Base-by-base conservation (phyloP, 2,329 filamentous ascomycete genomes). In the Onygena corvina region DNA sequence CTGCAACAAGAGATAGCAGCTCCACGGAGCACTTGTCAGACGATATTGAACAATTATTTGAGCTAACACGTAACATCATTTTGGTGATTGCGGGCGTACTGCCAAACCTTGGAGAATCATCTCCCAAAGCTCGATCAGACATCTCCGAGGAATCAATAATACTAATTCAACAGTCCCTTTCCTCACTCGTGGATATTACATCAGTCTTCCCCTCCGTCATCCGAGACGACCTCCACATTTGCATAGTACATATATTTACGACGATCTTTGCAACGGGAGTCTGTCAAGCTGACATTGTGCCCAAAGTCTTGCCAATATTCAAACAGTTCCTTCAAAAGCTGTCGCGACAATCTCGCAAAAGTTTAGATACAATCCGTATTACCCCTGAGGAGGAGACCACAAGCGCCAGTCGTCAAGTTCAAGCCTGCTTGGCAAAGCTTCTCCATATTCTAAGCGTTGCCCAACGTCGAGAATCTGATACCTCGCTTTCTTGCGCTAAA, bases 21-120 rank as follows among this genome's bases (percentile, higher is more conserved):
- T 70, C 75, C 25, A 79, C 83, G 33, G 84, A 88, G 47, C 84
- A 92, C 63, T 71, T 98, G 8, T 94, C 87, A 0, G 92, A 98
- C 60, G 92, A 98, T 61, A 94, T 98, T 54, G 92, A 98, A 61
- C 92, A 98, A 67, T 76, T 98, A 0, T 98, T 98, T 60, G 92
- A 98, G 67, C 74, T 98, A 42, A 98, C 92, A 0, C 80, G 92
- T 55, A 94, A 95, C 62, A 95, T 96, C 54, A 90, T 96, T 12
- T 74, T 98, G 6, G 90, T 96, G 1, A 74, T 98, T 23, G 84
- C 88, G 0, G 87, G 89, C 0, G 72, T 95, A 33, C 72, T 98
- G 18, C 92, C 93, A 3, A 93, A 90, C 53, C 63, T 73, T 11
- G 64, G 67, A 6, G 68, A 71, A 47, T 61, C 60, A 45, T 80